Percentiles rank a stretch among this genome's conserved stretches.
These are phyloP conservation scores for Cyclospora cayetanensis DNA, from an alignment of 169 alveolate genomes.

Conservation along the genomic window DNA sequence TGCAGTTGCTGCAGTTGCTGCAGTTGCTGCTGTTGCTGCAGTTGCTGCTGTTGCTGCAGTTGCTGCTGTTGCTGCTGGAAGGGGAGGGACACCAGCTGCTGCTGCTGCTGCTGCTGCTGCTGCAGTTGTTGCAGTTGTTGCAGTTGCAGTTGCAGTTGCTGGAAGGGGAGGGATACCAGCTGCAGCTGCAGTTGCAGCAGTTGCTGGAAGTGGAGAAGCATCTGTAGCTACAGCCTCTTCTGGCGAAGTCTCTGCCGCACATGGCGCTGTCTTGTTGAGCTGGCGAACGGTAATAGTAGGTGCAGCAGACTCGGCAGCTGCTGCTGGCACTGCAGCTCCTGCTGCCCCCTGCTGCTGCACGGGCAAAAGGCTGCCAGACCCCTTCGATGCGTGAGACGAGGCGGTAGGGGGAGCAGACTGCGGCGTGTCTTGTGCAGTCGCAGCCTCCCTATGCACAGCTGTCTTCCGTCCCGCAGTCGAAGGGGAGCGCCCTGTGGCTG, in stretches of 20 bases:
- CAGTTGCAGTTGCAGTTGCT: neutral
- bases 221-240: neutral
- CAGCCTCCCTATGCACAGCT: neutral
- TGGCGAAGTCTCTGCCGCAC: neutral
- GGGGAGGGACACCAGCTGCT: neutral
- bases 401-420: neutral
- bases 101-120: conserved; percentile 41
- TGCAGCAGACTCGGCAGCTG: conserved; percentile 4
- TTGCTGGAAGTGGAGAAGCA: neutral
- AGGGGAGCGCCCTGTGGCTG: neutral
- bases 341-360: neutral
- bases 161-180: neutral
- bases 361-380: neutral
- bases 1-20: neutral
- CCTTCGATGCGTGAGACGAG: neutral
- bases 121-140: neutral
- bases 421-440: neutral
- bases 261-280: neutral
- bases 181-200: neutral
- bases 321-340: conserved; percentile 15
- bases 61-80: neutral
- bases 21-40: neutral
- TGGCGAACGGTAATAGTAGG: neutral
- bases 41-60: neutral
- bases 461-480: neutral